Base-by-base conservation (phyloP, 2,329 filamentous ascomycete species). In the Sordariomycetes sp. region DNA sequence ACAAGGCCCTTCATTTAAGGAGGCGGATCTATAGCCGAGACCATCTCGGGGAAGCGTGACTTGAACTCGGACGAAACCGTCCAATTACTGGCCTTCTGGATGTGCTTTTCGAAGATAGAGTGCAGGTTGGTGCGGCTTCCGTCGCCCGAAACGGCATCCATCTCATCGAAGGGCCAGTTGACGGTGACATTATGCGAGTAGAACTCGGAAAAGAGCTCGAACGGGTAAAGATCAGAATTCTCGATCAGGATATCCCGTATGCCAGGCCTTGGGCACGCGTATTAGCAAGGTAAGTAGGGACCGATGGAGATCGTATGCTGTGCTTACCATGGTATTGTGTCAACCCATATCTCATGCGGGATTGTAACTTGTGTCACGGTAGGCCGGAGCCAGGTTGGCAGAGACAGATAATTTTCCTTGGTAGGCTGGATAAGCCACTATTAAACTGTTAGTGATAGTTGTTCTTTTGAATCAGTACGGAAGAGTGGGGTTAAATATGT, bases 31-130 rank as follows among this genome's bases (percentile, higher is more conserved):
- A 58, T 34, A 18, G 22, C 14, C 32, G 18, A 48, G 6, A 58
- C 18, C 56, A 58, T 46, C 10, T 53, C 32, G 8, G 56, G 56
- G 18, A 28, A 58, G 22, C 32, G 56, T 18, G 37, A 34, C 32
- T 53, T 34, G 25, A 58, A 58, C n/a, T 58, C 32, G 16, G 34
- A 34, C 35, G 56, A 53, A 22, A 58, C 56, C 16, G 56, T 58
- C 56, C 56, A 54, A 20, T 58, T 58, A 1, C 51, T 40, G 1
- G 53, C 34, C 16, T 34, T 34, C 20, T 53, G 56, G 34, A 58
- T 58, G 35, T 58, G 56, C 34, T 58, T 58, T 48, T 58, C 56
- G 50, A 58, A 58, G 11, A 58, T 58, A 14, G 37, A n/a, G 24
- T 58, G 37, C 11, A 40, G 56, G 24, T 53, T 25, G 18, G 53